A percentile compares a stretch with the other conserved stretches of the same genome.
phyloP scores from a whole-genome alignment of 805 yeast genomes.

The Candida ortonii region DNA sequence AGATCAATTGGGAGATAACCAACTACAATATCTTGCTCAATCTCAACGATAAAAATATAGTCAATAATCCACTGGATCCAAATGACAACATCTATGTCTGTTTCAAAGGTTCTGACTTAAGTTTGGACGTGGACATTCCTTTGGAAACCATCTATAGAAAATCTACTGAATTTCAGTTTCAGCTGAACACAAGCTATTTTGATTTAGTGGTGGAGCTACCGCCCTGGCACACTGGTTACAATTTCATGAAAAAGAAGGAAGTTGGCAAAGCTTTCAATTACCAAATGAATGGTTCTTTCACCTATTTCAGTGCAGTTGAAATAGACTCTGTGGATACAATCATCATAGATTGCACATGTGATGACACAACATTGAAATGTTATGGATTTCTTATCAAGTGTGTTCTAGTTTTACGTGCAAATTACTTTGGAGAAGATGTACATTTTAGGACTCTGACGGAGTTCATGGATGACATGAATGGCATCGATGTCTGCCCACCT shows the following conservation, averaged over 20 bases:
- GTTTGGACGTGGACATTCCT: conserved; percentile 54
- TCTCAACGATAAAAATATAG: conserved; percentile 83
- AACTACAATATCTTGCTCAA: conserved; percentile 66
- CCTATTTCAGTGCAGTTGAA: conserved; percentile 56
- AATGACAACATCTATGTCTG: conserved; percentile 76
- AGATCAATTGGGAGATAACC: conserved; percentile 54
- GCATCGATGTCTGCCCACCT: too few relatives aligned
- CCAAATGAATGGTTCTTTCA: conserved; percentile 60
- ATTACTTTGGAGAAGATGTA: conserved; percentile 85
- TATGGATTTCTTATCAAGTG: conserved; percentile 80
- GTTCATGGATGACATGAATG: conserved; percentile 41
- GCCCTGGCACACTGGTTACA: conserved; percentile 84
- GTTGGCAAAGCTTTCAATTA: conserved; percentile 71
- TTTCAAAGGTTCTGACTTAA: conserved; percentile 60
- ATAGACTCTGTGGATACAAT: conserved; percentile 69
- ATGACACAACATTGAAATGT: conserved; percentile 62
- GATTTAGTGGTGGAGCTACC: conserved; percentile 72
- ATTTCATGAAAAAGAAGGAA: conserved; percentile 59
- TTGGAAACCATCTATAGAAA: conserved; percentile 50
- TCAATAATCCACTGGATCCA: conserved; percentile 84
- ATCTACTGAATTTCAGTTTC: conserved; percentile 50
- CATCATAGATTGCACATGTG: conserved; percentile 61
- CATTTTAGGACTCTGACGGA: conserved; percentile 87
- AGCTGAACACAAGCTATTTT: conserved; percentile 54
- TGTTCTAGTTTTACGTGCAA: conserved; percentile 73